phyloP scores from a whole-genome alignment of 2,329 filamentous ascomycete species.

The Aureobasidium subglaciale region DNA sequence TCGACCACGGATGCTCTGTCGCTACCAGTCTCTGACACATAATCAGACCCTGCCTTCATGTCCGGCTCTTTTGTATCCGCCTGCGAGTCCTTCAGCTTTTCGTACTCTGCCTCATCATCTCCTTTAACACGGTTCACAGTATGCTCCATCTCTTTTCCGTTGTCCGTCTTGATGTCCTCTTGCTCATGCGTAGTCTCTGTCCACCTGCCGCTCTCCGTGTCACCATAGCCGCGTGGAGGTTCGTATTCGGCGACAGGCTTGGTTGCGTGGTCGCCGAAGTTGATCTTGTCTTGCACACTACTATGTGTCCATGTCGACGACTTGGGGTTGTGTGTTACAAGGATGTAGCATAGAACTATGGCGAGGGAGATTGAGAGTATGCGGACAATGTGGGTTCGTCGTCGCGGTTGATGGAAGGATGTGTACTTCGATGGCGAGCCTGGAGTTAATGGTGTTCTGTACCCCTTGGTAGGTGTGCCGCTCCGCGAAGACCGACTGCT shows the following conservation, averaged over 20 bases:
- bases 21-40: not conserved
- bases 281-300: not conserved
- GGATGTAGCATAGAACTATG: constrained; percentile 6
- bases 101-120: constrained; percentile 9
- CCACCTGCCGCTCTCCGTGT: not conserved
- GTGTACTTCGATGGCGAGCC: constrained; percentile 2
- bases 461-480: not conserved
- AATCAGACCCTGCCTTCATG: not conserved
- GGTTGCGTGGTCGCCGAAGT: not conserved
- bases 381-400: constrained; percentile 5
- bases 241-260: not conserved
- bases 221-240: not conserved
- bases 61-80: not conserved
- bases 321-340: constrained; percentile 1
- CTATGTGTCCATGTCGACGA: not conserved
- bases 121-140: not conserved
- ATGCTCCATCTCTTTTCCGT: constrained; percentile 3
- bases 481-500: not conserved
- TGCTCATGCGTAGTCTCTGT: not conserved
- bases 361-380: constrained; percentile 6
- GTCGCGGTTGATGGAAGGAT: not conserved
- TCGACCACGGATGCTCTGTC: constrained; percentile 1
- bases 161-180: not conserved
- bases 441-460: not conserved
- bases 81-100: constrained; percentile 11